Conservation (phyloP, 2,329 filamentous ascomycete species). For the Fusarium burgessii region DNA sequence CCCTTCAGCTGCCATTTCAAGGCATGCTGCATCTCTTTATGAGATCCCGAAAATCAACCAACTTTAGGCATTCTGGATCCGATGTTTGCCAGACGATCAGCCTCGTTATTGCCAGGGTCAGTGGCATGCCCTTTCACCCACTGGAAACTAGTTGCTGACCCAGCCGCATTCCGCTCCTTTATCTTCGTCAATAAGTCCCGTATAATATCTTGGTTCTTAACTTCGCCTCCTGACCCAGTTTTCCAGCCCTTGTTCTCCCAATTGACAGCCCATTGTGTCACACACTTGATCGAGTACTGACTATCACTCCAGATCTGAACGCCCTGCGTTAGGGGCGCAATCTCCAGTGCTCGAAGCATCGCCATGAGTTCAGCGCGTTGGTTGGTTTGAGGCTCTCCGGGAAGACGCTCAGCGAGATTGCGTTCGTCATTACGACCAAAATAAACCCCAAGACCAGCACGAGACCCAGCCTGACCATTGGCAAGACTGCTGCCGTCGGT, state of each 20-base stretch:
- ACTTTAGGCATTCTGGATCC: conserved; percentile 50
- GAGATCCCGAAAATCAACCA: background rate
- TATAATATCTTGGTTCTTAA: conserved; percentile 90
- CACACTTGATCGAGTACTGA: conserved; percentile 89
- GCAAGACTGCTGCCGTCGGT: conserved; percentile 72
- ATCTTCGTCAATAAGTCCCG: conserved; percentile 78
- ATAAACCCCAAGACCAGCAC: conserved; percentile 72
- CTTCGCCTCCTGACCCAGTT: conserved; percentile 75
- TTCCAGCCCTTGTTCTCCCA: conserved; percentile 85
- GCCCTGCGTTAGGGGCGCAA: conserved; percentile 73
- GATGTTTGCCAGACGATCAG: conserved; percentile 79
- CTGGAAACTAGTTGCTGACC: conserved; percentile 75
- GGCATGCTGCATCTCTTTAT: background rate
- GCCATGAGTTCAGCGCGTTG: conserved; percentile 96
- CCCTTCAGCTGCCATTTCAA: background rate
- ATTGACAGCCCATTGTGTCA: conserved; percentile 82
- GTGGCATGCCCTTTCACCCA: conserved; percentile 91
- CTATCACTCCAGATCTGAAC: conserved; percentile 90
- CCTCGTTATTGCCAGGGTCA: conserved; percentile 80
- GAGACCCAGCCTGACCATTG: conserved; percentile 68
- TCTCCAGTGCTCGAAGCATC: conserved; percentile 84
- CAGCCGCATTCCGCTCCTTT: conserved; percentile 71
- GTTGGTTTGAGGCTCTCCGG: conserved; percentile 85
- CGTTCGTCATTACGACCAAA: conserved; percentile 69
- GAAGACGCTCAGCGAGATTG: conserved; percentile 80